These are phyloP conservation scores for Ophiostoma piceae DNA, from an alignment of 2,329 filamentous ascomycete genomes.

Conservation along the genomic window DNA sequence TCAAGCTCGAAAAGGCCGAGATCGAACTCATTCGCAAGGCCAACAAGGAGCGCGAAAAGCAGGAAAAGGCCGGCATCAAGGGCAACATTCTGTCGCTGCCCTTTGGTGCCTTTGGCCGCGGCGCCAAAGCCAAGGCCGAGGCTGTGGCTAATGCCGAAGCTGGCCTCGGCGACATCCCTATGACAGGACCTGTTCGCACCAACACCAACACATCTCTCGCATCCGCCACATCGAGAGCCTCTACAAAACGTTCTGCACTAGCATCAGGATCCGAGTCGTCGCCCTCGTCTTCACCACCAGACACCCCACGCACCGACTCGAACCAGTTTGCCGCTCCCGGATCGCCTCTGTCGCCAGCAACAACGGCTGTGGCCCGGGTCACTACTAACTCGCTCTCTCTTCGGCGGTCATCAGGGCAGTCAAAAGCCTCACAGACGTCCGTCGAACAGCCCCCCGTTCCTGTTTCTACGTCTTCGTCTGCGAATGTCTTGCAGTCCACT, in stretches of 20 bases:
- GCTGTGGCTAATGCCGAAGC: not conserved
- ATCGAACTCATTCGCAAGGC: conserved; percentile 72
- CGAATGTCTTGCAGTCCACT: conserved; percentile 11
- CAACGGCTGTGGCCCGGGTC: conserved; percentile 4
- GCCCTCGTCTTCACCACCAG: not conserved
- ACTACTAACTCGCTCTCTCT: not conserved
- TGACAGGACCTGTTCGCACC: not conserved
- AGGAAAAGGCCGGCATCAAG: conserved; percentile 27
- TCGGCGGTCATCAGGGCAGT: not conserved
- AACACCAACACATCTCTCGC: conserved; percentile 16
- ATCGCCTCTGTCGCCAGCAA: not conserved
- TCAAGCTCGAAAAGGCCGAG: conserved; percentile 78
- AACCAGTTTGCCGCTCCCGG: not conserved
- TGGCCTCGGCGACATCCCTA: not conserved
- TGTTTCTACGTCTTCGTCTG: not conserved
- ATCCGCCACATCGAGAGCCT: not conserved
- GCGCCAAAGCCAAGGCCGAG: not conserved
- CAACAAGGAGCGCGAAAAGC: conserved; percentile 57
- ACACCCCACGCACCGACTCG: not conserved
- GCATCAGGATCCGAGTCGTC: not conserved
- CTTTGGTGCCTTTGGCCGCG: not conserved
- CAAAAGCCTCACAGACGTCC: not conserved
- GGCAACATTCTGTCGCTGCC: conserved; percentile 19
- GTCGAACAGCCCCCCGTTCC: not conserved
- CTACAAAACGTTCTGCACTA: not conserved